These are phyloP conservation scores for Sporothrix schenckii DNA, from an alignment of 2,329 filamentous ascomycete species.

Conservation along the genomic window DNA sequence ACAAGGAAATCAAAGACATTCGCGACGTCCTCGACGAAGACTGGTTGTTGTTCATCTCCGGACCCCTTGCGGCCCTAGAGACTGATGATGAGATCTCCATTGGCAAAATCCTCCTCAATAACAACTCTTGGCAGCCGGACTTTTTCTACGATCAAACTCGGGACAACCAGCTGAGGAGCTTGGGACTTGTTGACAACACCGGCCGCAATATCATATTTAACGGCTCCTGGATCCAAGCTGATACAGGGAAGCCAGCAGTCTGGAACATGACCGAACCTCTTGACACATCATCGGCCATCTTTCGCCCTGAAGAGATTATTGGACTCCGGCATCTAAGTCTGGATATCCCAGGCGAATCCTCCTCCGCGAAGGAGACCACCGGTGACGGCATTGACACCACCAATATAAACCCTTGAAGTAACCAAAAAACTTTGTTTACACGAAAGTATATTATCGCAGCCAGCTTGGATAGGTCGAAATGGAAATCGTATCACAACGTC, in stretches of 20 bases:
- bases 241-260: conserved; percentile 5
- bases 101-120: conserved; percentile 50
- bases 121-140: conserved; percentile 48
- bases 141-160: conserved; percentile 23
- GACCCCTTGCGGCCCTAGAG: conserved; percentile 47
- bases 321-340: conserved; percentile 5
- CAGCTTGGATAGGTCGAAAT: not conserved
- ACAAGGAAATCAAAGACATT: conserved; percentile 53
- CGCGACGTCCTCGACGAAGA: conserved; percentile 45
- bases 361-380: not conserved
- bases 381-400: not conserved
- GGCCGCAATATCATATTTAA: conserved; percentile 27
- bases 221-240: conserved; percentile 21
- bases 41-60: conserved; percentile 49
- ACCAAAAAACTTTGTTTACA: not conserved
- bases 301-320: not conserved
- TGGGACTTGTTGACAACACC: conserved; percentile 28
- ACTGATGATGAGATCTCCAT: conserved; percentile 44
- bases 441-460: not conserved
- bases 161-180: not conserved
- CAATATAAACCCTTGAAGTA: not conserved
- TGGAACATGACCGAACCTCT: conserved; percentile 25
- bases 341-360: not conserved
- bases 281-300: not conserved
- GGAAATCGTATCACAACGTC: not conserved